Conservation (phyloP, 202 grass and related monocot genomes). For the Carex arenaria region DNA sequence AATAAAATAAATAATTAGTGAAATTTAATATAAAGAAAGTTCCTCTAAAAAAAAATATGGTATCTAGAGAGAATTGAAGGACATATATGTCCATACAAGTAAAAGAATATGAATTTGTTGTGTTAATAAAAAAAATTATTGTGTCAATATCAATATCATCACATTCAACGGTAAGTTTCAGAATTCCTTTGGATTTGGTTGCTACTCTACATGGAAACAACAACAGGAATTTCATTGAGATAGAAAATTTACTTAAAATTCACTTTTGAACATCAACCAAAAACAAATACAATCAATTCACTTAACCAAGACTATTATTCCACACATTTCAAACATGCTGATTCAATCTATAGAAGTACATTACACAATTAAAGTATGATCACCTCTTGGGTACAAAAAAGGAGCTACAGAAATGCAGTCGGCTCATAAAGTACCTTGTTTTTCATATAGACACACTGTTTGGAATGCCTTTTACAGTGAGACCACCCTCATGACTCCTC, state of each 20-base stretch:
- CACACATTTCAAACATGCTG: not conserved
- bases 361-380: not conserved
- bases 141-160: no score
- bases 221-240: not conserved
- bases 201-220: not conserved
- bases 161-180: not conserved
- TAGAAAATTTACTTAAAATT: not conserved
- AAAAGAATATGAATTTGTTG: no score
- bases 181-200: not conserved
- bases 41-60: no score
- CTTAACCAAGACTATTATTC: not conserved
- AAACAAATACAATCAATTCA: not conserved
- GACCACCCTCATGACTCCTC: slow-evolving; percentile 24
- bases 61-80: no score
- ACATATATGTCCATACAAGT: no score
- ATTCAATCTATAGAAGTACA: not conserved
- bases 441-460: slow-evolving; percentile 84
- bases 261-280: not conserved
- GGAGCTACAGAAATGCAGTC: not conserved
- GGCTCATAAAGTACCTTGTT: not conserved
- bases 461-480: slow-evolving; percentile 63
- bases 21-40: no score
- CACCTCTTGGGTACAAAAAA: not conserved
- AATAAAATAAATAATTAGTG: no score
- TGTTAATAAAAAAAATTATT: no score